These are phyloP conservation scores for Irpex sp. DNA, from an alignment of 1,284 basidiomycete species.

Conservation along the genomic window DNA sequence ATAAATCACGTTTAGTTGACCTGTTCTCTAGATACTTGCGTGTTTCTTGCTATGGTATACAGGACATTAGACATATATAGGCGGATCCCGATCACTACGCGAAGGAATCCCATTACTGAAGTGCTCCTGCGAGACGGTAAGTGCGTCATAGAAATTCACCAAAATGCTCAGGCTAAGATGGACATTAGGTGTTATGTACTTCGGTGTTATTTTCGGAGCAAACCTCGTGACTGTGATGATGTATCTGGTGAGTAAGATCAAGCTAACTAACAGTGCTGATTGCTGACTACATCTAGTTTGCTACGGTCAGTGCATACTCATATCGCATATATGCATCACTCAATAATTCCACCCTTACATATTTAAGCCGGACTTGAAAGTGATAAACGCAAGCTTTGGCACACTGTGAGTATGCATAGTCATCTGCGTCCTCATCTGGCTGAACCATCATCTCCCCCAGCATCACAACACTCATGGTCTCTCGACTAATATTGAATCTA, in stretches of 20 bases:
- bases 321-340: neutral
- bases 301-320: neutral
- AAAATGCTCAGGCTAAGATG: constrained; percentile 14
- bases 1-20: neutral
- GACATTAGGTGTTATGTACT: constrained; percentile 24
- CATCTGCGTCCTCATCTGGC: neutral
- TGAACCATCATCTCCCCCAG: neutral
- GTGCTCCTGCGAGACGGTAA: neutral
- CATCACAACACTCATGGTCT: neutral
- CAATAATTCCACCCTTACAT: neutral
- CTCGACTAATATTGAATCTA: neutral
- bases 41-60: constrained; percentile 15
- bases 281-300: constrained; percentile 17
- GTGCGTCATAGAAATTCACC: constrained; percentile 1
- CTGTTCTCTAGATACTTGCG: constrained; percentile 16
- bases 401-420: constrained; percentile 4
- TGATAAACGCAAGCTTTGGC: constrained; percentile 26
- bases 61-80: neutral
- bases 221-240: constrained; percentile 24
- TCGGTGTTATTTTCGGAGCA: constrained; percentile 23
- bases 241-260: constrained; percentile 18
- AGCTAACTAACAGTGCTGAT: neutral
- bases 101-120: neutral
- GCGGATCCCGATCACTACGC: neutral
- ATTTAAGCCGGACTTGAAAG: constrained; percentile 23